Percentiles rank a stretch among this genome's conserved stretches.
phyloP scores from a whole-genome alignment of 805 yeast species.

The Candida schatavii region DNA sequence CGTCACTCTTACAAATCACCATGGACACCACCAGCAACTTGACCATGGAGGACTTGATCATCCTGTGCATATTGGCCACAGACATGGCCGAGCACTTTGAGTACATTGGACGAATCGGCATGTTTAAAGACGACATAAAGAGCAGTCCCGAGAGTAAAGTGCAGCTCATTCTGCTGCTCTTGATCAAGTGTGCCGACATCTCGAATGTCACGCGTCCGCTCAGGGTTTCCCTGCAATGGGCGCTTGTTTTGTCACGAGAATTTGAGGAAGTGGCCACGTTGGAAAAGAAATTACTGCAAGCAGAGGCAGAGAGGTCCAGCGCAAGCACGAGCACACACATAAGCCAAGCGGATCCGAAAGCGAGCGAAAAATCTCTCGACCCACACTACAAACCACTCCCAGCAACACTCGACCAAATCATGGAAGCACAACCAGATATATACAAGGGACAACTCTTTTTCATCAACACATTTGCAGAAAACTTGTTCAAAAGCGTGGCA shows the following conservation, averaged over 20 bases:
- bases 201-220: constrained; percentile 87
- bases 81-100: constrained; percentile 90
- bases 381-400: constrained; percentile 38
- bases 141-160: constrained; percentile 16
- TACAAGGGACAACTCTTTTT: constrained; percentile 79
- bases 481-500: constrained; percentile 65
- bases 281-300: constrained; percentile 29
- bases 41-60: constrained; percentile 28
- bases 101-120: constrained; percentile 55
- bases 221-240: constrained; percentile 81
- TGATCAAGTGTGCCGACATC: constrained; percentile 93
- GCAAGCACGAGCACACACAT: not conserved
- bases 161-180: constrained; percentile 56
- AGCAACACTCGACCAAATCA: constrained; percentile 37
- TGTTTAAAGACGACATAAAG: constrained; percentile 14
- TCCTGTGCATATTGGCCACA: constrained; percentile 50
- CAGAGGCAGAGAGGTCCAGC: constrained; percentile 3
- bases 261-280: constrained; percentile 63
- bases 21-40: constrained; percentile 12
- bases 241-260: constrained; percentile 72
- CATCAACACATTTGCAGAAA: constrained; percentile 76
- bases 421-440: constrained; percentile 46
- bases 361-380: not conserved
- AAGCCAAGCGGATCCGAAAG: not conserved
- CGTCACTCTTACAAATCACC: constrained; percentile 26